Base-by-base conservation (phyloP, 495 filamentous ascomycete species). In the Cryomyces antarcticus region DNA sequence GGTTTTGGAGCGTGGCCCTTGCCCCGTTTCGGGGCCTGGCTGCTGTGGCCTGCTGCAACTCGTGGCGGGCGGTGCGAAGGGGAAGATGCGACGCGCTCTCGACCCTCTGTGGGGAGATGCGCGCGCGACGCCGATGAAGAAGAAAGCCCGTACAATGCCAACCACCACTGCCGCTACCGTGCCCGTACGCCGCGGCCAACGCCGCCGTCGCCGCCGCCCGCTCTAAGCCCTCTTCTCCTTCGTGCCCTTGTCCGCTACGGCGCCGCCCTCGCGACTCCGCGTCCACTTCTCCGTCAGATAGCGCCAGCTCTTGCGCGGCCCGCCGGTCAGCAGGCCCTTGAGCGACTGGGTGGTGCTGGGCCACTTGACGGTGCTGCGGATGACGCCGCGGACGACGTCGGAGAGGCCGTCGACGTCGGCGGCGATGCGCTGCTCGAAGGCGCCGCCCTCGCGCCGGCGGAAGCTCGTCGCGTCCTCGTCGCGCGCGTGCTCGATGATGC, bases 301-400 rank as follows among this genome's bases (percentile, higher is more conserved):
- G 46, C 71, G 71, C 66, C 69, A 73, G 41, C 75, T 75, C 50
- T 74, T 71, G 36, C 61, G 50, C 5, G 80, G 50, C 0, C 89
- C 92, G 0, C 78, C 71, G 1, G 85, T 95, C 24, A 93, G 52
- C 0, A 75, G 53, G 4, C 83, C 77, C 60, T 97, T 96, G 35
- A 86, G 46, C 33, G 71, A 83, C 62, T 97, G 85, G 5, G 73
- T 75, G 6, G 78, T 82, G 46, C 81, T 84, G 4, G 89, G 84
- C 92, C 92, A 97, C 39, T 65, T 70, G 51, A 96, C 80, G 0
- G 92, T 95, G 52, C 77, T 78, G 53, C 75, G 78, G 52, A 97
- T 84, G 30, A 82, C 78, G 11, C 60, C 63, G 9, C 72, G 69
- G 3, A 96, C 71, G 50, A 80, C 75, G 37, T 70, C 59, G 41